Conservation (phyloP, 352 stramenopile genomes). For the Phytopythium mirpurense region DNA sequence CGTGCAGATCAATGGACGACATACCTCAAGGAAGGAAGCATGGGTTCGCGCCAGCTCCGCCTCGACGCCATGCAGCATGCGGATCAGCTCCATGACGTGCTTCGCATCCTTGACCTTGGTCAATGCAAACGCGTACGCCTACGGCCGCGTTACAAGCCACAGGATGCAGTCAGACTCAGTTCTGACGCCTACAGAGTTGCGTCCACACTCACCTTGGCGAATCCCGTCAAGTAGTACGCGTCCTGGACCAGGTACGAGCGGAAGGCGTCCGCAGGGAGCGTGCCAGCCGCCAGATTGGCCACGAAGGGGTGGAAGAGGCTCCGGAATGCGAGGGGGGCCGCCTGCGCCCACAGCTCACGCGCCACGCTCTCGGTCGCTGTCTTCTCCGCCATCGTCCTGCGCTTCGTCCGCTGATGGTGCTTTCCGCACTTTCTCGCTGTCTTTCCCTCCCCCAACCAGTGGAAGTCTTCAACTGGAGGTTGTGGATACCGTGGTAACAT, state of each 20-base stretch:
- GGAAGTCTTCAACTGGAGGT: conserved; percentile 7
- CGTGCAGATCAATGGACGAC: background rate
- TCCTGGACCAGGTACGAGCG: conserved; percentile 50
- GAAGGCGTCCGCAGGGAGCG: conserved; percentile 27
- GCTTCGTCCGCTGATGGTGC: background rate
- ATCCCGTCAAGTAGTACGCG: conserved; percentile 46
- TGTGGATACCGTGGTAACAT: background rate
- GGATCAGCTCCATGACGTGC: conserved; percentile 32
- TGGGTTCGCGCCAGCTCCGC: conserved; percentile 35
- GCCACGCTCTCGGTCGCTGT: background rate
- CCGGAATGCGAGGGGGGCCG: conserved; percentile 20
- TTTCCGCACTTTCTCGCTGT: conserved; percentile 3
- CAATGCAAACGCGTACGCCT: conserved; percentile 40
- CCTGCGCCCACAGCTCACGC: conserved; percentile 26
- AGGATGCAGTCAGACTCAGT: background rate
- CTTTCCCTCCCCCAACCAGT: too few species aligned
- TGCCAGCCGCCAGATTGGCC: conserved; percentile 24
- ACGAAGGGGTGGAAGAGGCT: conserved; percentile 57
- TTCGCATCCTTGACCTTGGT: conserved; percentile 30
- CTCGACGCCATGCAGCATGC: conserved; percentile 40
- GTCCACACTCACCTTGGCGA: conserved; percentile 20
- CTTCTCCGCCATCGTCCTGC: background rate
- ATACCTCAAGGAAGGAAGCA: conserved; percentile 36
- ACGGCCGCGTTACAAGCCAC: background rate
- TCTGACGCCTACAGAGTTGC: too few species aligned